A percentile compares a stretch with the other conserved stretches of the same genome.
Evolutionary conservation across 2,329 filamentous ascomycete species (phyloP).

Genomic region (Epichloe bromicola): DNA sequence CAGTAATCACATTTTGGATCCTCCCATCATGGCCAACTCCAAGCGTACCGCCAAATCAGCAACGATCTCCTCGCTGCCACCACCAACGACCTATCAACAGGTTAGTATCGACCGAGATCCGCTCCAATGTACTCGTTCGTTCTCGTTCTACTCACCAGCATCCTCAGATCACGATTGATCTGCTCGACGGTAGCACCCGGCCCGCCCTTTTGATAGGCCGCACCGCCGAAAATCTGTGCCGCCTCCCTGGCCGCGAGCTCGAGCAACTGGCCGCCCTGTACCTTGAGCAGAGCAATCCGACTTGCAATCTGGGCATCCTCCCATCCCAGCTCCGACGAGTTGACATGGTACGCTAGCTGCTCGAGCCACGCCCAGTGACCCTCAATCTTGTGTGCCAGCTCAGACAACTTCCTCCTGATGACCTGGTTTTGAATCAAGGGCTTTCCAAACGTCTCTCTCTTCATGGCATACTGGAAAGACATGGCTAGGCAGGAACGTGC

Average conservation of each 20-base stretch:
- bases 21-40: slow-evolving; percentile 19
- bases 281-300: slow-evolving; percentile 26
- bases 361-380: slow-evolving; percentile 49
- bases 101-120: background rate
- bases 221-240: slow-evolving; percentile 40
- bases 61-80: slow-evolving; percentile 43
- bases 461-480: slow-evolving; percentile 36
- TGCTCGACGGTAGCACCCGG: slow-evolving; percentile 37
- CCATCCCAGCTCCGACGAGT: slow-evolving; percentile 14
- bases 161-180: slow-evolving; percentile 36
- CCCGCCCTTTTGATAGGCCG: slow-evolving; percentile 34
- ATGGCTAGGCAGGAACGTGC: slow-evolving; percentile 42
- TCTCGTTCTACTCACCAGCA: slow-evolving; percentile 7
- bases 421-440: slow-evolving; percentile 44
- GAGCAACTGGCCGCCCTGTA: slow-evolving; percentile 34
- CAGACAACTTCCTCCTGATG: slow-evolving; percentile 47
- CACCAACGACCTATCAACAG: slow-evolving; percentile 33
- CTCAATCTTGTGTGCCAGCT: slow-evolving; percentile 45
- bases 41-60: slow-evolving; percentile 37
- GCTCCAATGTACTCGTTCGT: background rate
- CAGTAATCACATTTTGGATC: slow-evolving; percentile 9
- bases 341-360: slow-evolving; percentile 43
- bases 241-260: slow-evolving; percentile 38
- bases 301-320: slow-evolving; percentile 21
- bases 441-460: slow-evolving; percentile 44